Base-by-base conservation (phyloP, 176 grass and related monocot genomes). In the Ensete glaucum region DNA sequence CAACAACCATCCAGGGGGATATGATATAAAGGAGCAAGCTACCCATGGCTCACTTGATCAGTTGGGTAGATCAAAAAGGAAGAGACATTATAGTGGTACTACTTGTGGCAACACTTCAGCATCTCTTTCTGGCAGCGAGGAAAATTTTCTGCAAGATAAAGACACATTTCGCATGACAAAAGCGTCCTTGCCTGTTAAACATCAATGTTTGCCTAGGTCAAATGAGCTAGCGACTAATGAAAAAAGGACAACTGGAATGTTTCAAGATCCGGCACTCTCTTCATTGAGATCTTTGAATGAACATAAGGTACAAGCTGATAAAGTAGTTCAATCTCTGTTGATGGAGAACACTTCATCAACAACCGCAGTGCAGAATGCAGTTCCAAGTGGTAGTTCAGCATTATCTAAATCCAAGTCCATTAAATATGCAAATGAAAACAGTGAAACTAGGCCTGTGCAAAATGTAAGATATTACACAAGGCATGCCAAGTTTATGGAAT, bases 401-500 rank as follows among this genome's bases (percentile, higher is more conserved):
- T 57, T 76, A 34, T 50, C 64, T 62, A 87, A 91, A 73, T 58
- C 67, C 76, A 59, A 81, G 51, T 85, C 70, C 67, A 73, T 81
- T 77, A 73, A 74, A 34, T 19, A 54, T 51, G 67, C 75, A 76
- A 56, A 64, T 82, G 64, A 52, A 62, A 83, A 80, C 75, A 82
- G 60, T 64, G 80, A 69, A 52, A 83, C 82, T 73, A 83, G 72
- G 17, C 83, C 83, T 68, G 67, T 85, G 59, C 82, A 83, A 88
- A 78, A 85, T 53, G 85, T 91, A 76, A 83, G 70, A 51, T 75
- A 64, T 63, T 6, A 21, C 52, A 52, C 26, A 3, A 66, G 72
- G 8, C 2, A 74, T 34, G 67, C 24, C 10, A 10, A 23, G 8
- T n/a, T 68, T 54, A 9, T 48, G 13, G 24, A 13, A 57, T 55